A percentile compares a stretch with the other conserved stretches of the same genome.
Conservation (phyloP, 495 filamentous ascomycete species). For the Podospora pseudocomata region DNA sequence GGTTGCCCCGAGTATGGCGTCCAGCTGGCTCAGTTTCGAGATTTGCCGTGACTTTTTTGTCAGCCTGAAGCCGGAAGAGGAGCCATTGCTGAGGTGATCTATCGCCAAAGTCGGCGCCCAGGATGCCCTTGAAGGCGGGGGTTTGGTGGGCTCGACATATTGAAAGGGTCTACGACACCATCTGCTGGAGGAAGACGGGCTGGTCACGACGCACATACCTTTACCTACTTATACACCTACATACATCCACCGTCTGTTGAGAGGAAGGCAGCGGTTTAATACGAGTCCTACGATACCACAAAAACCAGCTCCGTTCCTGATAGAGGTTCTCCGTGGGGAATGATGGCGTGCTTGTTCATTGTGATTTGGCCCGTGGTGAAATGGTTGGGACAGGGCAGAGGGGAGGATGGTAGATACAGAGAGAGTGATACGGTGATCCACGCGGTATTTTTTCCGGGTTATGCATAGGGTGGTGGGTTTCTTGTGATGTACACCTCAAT, state of each 20-base stretch:
- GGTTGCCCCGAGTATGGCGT: slow-evolving; percentile 97
- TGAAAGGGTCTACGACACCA: not conserved
- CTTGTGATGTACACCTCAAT: too few relatives aligned
- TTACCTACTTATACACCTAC: not conserved
- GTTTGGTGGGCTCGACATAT: not conserved
- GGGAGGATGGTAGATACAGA: not conserved
- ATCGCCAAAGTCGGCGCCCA: not conserved
- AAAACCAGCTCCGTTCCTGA: not conserved
- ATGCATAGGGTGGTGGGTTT: not conserved
- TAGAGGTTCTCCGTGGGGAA: not conserved
- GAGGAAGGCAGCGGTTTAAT: not conserved
- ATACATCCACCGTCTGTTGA: not conserved
- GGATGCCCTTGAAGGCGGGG: not conserved
- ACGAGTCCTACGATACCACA: slow-evolving; percentile 2
- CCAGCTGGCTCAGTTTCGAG: slow-evolving; percentile 96
- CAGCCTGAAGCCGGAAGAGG: slow-evolving; percentile 45
- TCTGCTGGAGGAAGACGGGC: not conserved
- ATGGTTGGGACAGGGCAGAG: not conserved
- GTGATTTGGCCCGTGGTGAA: not conserved
- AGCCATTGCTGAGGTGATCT: slow-evolving; percentile 27
- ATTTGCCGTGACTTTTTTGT: slow-evolving; percentile 82
- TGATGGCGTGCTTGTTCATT: not conserved
- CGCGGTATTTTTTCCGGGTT: not conserved
- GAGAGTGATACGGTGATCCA: not conserved
- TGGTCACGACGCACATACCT: not conserved